Conservation (phyloP, 331 rosid species). For the Arachis monticola region DNA sequence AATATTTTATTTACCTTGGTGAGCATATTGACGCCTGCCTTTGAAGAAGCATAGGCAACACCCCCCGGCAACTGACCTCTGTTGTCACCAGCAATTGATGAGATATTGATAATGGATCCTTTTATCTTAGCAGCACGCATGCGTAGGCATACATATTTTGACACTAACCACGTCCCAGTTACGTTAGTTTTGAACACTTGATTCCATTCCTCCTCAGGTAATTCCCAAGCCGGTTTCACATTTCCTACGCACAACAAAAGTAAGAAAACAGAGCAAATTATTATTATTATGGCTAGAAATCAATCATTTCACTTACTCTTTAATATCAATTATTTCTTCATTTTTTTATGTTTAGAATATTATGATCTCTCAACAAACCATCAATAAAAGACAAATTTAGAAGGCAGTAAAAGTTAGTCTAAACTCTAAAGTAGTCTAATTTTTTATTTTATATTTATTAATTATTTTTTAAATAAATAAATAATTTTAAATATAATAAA, state of each 20-base stretch:
- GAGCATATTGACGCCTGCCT: slow-evolving; percentile 56
- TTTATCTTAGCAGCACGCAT: slow-evolving; percentile 57
- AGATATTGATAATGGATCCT: slow-evolving; percentile 77
- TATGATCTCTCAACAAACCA: too few relatives aligned
- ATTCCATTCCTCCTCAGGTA: slow-evolving; percentile 85
- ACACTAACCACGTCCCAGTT: slow-evolving; percentile 81
- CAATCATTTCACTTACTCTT: too few relatives aligned
- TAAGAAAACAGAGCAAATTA: not conserved
- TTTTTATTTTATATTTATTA: too few relatives aligned
- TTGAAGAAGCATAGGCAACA: slow-evolving; percentile 66
- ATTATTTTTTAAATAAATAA: too few relatives aligned
- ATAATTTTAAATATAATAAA: too few relatives aligned
- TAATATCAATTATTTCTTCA: too few relatives aligned
- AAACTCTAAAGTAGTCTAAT: too few relatives aligned
- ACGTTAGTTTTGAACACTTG: slow-evolving; percentile 60
- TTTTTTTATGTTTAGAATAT: too few relatives aligned
- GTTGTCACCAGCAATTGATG: slow-evolving; percentile 67
- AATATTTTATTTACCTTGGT: slow-evolving; percentile 57
- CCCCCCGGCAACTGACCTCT: slow-evolving; percentile 67
- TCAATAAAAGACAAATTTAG: too few relatives aligned
- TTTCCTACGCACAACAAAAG: slow-evolving; percentile 47
- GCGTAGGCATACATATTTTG: slow-evolving; percentile 61
- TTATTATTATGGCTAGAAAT: too few relatives aligned
- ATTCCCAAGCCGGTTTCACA: slow-evolving; percentile 60
- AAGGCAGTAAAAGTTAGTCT: too few relatives aligned